These are phyloP conservation scores for Malassezia sp. DNA, from an alignment of 1,284 basidiomycete species.

Conservation along the genomic window DNA sequence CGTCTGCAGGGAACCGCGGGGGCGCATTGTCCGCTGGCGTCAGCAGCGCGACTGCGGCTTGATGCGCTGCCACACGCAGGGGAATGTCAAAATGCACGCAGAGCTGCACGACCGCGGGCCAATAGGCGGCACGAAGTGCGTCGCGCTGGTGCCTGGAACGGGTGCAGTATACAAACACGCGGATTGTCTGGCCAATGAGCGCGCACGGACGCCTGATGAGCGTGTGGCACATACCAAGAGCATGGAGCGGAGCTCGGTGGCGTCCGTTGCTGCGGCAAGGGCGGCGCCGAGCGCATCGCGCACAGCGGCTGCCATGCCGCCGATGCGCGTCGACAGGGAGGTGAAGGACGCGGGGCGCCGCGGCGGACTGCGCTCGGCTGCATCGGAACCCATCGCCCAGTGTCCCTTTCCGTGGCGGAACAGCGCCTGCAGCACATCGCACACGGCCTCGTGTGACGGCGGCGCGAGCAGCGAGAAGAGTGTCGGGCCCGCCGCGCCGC, in stretches of 20 bases:
- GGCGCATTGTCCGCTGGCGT: too few species aligned
- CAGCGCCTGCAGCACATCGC: background rate
- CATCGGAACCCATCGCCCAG: conserved; percentile 12
- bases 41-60: too few species aligned
- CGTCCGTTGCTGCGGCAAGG: background rate
- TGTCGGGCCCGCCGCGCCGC: background rate
- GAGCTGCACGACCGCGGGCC: too few species aligned
- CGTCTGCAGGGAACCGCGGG: too few species aligned
- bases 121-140: too few species aligned
- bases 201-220: too few species aligned
- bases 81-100: too few species aligned
- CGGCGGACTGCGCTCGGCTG: background rate
- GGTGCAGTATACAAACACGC: too few species aligned
- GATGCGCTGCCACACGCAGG: too few species aligned
- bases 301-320: background rate
- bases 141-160: too few species aligned
- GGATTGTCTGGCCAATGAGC: too few species aligned
- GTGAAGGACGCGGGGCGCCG: conserved; percentile 1
- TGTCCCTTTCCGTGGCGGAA: background rate
- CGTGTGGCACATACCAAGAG: too few species aligned
- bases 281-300: background rate
- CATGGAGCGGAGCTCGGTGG: background rate
- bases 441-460: background rate
- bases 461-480: background rate
- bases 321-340: conserved; percentile 9